Evolutionary conservation across 257 asterid genomes (phyloP), one percentile per base, ranked within the genome.

Genomic region (Solanum appendiculatum): DNA sequence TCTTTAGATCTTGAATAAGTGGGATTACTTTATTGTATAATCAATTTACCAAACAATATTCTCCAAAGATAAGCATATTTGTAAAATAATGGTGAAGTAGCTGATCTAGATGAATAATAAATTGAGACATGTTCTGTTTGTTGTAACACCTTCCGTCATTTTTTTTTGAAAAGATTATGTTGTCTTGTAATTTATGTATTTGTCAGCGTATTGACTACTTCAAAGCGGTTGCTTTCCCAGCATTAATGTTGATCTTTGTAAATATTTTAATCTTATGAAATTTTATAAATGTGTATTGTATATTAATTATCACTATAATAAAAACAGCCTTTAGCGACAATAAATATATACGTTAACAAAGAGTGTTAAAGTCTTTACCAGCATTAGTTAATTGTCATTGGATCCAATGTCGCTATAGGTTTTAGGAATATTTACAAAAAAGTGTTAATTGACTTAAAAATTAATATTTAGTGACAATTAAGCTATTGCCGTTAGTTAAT

Each of bases 291-390:
- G 54, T 72, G 82, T 36, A 39, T 6, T 0, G 21, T 23, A 74
- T 37, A 37, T 54, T 54, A 54, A 54, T 20, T 54, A 54, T 54
- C 25, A 54, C 7, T 7, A 54, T 4, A 20, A 54, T 10, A 54
- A 54, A 54, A 54, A 2, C 1, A 20, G 4, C 2, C 7, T 54
- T 54, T 20, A 54, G 20, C 2, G 11, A 54, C 1, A 18, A 18
- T 54, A 54, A 0, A 48, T 48, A 54, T 18, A 51, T 51, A 40
- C 2, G 5, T 2, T 15, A 20, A 7, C 0, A 54, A 6, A 54
- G 10, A 18, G 23, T 54, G 9, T 2, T 54, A 54, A 7, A 20
- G 0, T 0, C 0, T 20, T 20, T 7, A 54, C 20, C 2, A 0
- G 1, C 10, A 54, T 54, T 20, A 7, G 4, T 54, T 54, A 54